These are phyloP conservation scores for Xylariaceae sp. DNA, from an alignment of 2,329 filamentous ascomycete species.

Conservation along the genomic window DNA sequence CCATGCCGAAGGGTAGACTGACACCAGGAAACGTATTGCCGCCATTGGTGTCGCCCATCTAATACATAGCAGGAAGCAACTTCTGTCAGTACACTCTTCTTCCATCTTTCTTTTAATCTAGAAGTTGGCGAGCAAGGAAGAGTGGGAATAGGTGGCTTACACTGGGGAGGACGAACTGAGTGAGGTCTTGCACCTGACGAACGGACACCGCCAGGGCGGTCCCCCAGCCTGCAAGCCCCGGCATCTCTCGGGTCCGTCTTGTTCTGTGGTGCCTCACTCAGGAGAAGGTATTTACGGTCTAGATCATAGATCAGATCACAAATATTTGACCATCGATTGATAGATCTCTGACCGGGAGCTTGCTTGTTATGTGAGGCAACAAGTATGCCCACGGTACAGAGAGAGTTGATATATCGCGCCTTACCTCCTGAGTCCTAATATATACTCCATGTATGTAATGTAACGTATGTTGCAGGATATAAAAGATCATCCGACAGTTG, in stretches of 20 bases:
- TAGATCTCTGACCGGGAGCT: too few species aligned
- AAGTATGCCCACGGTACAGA: too few species aligned
- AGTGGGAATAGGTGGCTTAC: conserved; percentile 3
- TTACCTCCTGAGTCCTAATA: too few species aligned
- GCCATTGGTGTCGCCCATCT: conserved; percentile 42
- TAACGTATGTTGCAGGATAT: too few species aligned
- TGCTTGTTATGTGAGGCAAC: too few species aligned
- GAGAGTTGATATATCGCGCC: too few species aligned
- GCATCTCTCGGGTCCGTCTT: too few species aligned
- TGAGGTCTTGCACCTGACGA: conserved; percentile 10
- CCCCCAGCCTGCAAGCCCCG: not conserved
- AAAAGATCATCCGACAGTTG: too few species aligned
- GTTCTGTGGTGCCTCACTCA: not conserved
- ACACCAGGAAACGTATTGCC: conserved; percentile 48
- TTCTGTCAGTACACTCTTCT: not conserved
- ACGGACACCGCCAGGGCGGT: conserved; percentile 1
- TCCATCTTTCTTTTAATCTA: not conserved
- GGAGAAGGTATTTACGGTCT: too few species aligned
- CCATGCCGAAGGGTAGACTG: conserved; percentile 42
- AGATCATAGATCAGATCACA: too few species aligned
- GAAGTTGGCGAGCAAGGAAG: not conserved
- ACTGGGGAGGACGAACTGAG: conserved; percentile 11
- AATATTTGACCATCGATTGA: too few species aligned
- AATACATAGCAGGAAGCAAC: not conserved
- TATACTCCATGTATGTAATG: too few species aligned